Evolutionary conservation across 2,329 filamentous ascomycete species (phyloP).

Genomic region (Pyrenophora seminiperda): DNA sequence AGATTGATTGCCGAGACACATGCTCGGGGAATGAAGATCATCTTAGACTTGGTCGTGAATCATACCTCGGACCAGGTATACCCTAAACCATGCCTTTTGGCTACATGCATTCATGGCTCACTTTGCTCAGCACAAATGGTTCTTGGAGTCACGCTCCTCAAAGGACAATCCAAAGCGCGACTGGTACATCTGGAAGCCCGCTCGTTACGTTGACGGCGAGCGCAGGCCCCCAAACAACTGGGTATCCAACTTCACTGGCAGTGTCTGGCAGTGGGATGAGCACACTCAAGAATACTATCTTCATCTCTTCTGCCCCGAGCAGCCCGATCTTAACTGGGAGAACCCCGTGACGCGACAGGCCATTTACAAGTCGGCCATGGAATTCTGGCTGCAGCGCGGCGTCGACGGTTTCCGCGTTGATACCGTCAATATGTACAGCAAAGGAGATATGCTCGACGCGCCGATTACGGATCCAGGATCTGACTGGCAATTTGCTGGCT

Average conservation of each 20-base stretch:
- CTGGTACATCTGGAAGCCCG: conserved; percentile 62
- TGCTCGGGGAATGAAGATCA: conserved; percentile 44
- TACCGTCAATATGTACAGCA: conserved; percentile 48
- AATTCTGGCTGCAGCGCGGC: conserved; percentile 78
- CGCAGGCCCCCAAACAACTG: conserved; percentile 78
- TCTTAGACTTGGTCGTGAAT: conserved; percentile 50
- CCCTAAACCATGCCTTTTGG: background rate
- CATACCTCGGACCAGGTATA: conserved; percentile 47
- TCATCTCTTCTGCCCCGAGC: conserved; percentile 73
- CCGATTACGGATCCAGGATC: conserved; percentile 38
- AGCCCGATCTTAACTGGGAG: conserved; percentile 89
- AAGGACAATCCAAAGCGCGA: conserved; percentile 58
- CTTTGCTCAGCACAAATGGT: conserved; percentile 58
- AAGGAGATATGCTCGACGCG: conserved; percentile 42
- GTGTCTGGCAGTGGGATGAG: conserved; percentile 73
- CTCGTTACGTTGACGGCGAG: conserved; percentile 59
- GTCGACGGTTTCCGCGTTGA: conserved; percentile 57
- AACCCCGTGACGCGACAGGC: conserved; percentile 69
- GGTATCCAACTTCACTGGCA: conserved; percentile 66
- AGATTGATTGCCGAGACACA: conserved; percentile 45
- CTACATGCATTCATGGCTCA: conserved; percentile 7
- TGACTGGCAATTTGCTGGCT: conserved; percentile 44
- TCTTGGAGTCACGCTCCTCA: conserved; percentile 59
- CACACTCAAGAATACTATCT: conserved; percentile 75
- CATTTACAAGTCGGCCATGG: conserved; percentile 71